A percentile compares a stretch with the other conserved stretches of the same genome.
These are phyloP conservation scores for Sporothrix inflata DNA, from an alignment of 2,329 filamentous ascomycete genomes.

Conservation along the genomic window DNA sequence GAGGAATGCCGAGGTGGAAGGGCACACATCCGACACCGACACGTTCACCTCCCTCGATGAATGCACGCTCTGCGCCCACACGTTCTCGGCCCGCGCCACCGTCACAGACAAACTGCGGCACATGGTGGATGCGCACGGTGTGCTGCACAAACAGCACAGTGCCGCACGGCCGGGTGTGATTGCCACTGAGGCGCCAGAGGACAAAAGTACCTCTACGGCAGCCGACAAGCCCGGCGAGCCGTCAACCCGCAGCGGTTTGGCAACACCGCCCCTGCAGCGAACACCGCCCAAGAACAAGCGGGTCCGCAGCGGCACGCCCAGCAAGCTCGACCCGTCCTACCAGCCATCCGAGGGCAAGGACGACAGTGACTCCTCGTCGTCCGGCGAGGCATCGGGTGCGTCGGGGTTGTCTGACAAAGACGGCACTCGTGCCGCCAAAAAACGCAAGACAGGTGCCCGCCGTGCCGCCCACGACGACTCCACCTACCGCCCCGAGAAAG, in stretches of 20 bases:
- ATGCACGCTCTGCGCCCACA: not conserved
- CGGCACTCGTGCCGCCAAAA: not conserved
- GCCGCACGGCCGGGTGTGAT: not conserved
- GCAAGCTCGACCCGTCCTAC: not conserved
- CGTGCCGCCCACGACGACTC: conserved; percentile 1
- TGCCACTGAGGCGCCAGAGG: not conserved
- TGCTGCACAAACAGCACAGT: not conserved
- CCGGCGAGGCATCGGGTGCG: not conserved
- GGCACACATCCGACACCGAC: too few species aligned
- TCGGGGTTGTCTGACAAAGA: not conserved
- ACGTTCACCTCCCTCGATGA: not conserved
- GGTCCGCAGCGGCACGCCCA: conserved; percentile 1
- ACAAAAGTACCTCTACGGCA: not conserved
- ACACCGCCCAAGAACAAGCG: not conserved
- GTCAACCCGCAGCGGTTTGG: not conserved
- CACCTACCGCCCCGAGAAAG: not conserved
- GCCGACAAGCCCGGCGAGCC: not conserved
- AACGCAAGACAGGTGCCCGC: not conserved
- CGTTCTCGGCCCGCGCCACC: not conserved
- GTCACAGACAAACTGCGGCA: conserved; percentile 6
- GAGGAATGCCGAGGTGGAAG: too few species aligned
- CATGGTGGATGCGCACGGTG: not conserved
- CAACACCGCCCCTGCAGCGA: not conserved
- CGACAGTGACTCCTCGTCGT: not conserved
- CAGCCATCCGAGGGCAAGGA: not conserved